Evolutionary conservation across 208 protist genomes (phyloP).

Genomic region (Leishmania major): DNA sequence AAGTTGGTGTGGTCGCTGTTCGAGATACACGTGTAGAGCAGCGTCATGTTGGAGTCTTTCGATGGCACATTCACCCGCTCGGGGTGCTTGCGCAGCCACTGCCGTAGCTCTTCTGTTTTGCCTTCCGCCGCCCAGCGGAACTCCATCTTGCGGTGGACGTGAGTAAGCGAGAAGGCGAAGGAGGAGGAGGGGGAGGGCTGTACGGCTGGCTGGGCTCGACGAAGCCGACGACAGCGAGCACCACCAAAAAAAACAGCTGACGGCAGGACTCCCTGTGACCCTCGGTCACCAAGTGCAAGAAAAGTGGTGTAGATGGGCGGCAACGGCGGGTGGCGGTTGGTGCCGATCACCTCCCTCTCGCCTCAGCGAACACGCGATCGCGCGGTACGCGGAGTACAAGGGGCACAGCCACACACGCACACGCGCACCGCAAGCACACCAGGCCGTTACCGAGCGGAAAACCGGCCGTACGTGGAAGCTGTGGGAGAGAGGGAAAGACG

Average conservation of each 20-base stretch:
- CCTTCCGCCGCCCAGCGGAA: conserved; percentile 52
- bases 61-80: conserved; percentile 55
- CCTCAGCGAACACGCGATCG: not conserved
- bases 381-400: not conserved
- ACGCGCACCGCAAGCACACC: not conserved
- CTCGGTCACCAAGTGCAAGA: not conserved
- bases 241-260: no score
- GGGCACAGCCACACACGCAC: conserved; percentile 14
- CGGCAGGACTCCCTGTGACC: no score
- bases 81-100: conserved; percentile 47
- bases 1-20: conserved; percentile 30
- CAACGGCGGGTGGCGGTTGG: not conserved
- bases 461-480: not conserved
- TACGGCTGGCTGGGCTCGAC: no score
- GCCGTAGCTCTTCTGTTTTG: conserved; percentile 48
- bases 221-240: no score
- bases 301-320: not conserved
- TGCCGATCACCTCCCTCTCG: not conserved
- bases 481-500: not conserved
- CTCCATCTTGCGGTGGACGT: conserved; percentile 27
- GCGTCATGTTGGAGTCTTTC: conserved; percentile 39
- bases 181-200: no score
- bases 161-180: not conserved
- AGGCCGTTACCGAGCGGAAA: not conserved
- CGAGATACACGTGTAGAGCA: conserved; percentile 46